A percentile compares a stretch with the other conserved stretches of the same genome.
Conservation (phyloP, 2,329 filamentous ascomycete genomes). For the Aureobasidium sp. region DNA sequence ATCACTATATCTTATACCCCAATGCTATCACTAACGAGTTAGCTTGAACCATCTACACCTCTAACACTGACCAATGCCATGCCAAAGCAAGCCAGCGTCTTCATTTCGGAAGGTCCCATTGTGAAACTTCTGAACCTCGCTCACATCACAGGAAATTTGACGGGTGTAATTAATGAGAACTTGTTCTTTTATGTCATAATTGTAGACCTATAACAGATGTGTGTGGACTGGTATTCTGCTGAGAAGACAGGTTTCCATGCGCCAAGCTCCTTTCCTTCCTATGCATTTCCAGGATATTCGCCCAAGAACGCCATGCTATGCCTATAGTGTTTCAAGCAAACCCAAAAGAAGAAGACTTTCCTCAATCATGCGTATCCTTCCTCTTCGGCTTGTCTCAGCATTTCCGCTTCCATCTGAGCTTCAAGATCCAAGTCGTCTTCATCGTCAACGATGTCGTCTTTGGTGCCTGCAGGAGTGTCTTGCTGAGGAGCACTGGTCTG, state of each 20-base stretch:
- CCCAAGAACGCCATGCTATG: constrained; percentile 10
- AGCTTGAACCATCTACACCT: too few relatives aligned
- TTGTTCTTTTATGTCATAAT: not conserved
- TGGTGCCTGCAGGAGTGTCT: not conserved
- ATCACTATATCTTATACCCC: too few relatives aligned
- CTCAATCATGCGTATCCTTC: constrained; percentile 23
- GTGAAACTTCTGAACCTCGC: too few relatives aligned
- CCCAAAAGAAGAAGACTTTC: not conserved
- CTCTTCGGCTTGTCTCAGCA: constrained; percentile 27
- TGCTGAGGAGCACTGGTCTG: constrained; percentile 34
- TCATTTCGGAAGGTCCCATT: too few relatives aligned
- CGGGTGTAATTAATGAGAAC: too few relatives aligned
- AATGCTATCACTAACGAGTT: too few relatives aligned
- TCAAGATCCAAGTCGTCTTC: constrained; percentile 48
- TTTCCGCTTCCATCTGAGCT: constrained; percentile 41
- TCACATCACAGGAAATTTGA: too few relatives aligned
- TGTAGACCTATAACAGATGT: not conserved
- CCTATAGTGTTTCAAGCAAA: not conserved
- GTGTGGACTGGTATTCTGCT: too few relatives aligned
- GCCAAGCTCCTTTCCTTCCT: not conserved
- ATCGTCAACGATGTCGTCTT: constrained; percentile 22
- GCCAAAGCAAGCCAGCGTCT: too few relatives aligned
- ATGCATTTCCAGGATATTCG: not conserved
- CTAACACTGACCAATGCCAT: too few relatives aligned
- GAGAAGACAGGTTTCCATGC: not conserved